Evolutionary conservation across 129 eudicot genomes (phyloP).

Genomic region (Pittosporum tobira): DNA sequence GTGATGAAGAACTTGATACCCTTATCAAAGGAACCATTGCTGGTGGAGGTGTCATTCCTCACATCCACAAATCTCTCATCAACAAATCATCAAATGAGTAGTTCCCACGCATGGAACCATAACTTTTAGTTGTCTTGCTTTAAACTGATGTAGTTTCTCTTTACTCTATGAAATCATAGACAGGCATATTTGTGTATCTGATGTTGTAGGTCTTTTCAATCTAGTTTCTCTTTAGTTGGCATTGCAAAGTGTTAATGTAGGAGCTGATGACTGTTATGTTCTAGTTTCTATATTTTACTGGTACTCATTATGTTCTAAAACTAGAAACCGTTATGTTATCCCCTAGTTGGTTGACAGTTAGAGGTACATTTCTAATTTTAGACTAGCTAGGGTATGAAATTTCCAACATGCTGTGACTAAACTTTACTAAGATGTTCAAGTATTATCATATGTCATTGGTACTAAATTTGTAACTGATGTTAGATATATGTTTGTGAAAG

Average conservation of each 20-base stretch:
- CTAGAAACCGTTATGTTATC: too few relatives aligned
- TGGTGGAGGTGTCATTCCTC: constrained; percentile 45
- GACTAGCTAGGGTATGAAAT: too few relatives aligned
- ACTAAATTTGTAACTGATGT: too few relatives aligned
- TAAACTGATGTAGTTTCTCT: not conserved
- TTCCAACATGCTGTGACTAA: too few relatives aligned
- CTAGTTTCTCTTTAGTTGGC: not conserved
- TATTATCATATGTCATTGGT: too few relatives aligned
- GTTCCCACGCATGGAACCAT: not conserved
- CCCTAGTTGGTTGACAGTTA: too few relatives aligned
- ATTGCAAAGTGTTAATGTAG: too few relatives aligned
- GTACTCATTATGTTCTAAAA: too few relatives aligned
- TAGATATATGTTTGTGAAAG: too few relatives aligned
- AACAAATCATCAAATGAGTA: constrained; percentile 40
- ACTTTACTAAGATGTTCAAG: too few relatives aligned
- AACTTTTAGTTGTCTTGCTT: not conserved
- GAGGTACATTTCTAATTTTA: too few relatives aligned
- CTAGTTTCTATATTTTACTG: not conserved
- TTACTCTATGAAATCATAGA: constrained; percentile 2
- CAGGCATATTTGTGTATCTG: constrained; percentile 1
- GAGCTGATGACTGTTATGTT: constrained; percentile 7
- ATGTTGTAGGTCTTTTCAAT: constrained; percentile 8
- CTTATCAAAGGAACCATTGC: constrained; percentile 39
- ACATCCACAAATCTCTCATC: constrained; percentile 42
- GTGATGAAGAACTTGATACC: constrained; percentile 43